Evolutionary conservation across 306 rosid species (phyloP), one percentile per base, ranked within the genome.

Genomic region (Clitoria ternatea): DNA sequence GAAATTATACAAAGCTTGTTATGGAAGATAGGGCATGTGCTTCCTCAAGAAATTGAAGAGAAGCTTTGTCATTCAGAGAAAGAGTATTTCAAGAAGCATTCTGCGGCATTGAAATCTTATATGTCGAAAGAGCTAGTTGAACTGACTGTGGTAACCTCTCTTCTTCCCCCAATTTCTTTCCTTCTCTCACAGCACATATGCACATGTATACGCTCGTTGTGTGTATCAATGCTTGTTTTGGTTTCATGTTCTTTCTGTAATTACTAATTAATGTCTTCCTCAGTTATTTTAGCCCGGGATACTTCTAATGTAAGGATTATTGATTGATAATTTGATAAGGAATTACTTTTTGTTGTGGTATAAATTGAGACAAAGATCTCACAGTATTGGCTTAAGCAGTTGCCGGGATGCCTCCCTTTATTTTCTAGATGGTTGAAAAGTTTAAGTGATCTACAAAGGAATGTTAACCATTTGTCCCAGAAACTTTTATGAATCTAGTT

Each of bases 11-110:
- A 75, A 27, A 84, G 77, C 79, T 75, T 90, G 80, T 69, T 83
- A 33, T 94, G 98, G 97, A 90, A 94, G 83, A 83, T 90, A 47
- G 97, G 97, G 59, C 74, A 77, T 1, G 81, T 78, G 65, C 86
- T 89, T 78, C 98, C 92, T 57, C 79, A 77, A 77, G 92, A 87
- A 85, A 78, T 91, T 66, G 81, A 78, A 79, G 96, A 81, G 83
- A 90, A 81, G 86, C 86, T 94, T 73, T 74, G 84, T 80, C 86
- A 90, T 67, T 29, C 70, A 7, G 92, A 94, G 87, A 79, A 81
- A 82, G 92, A 81, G 69, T 87, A 91, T 82, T 87, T 87, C 71
- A 87, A 79, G 88, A 87, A 82, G 68, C 95, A 87, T 76, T 89
- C 91, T 70, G 69, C 77, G 8, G 85, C 92, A 56, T 52, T 94